phyloP scores from a whole-genome alignment of 2,329 filamentous ascomycete species.

The Apiospora malaysiana region DNA sequence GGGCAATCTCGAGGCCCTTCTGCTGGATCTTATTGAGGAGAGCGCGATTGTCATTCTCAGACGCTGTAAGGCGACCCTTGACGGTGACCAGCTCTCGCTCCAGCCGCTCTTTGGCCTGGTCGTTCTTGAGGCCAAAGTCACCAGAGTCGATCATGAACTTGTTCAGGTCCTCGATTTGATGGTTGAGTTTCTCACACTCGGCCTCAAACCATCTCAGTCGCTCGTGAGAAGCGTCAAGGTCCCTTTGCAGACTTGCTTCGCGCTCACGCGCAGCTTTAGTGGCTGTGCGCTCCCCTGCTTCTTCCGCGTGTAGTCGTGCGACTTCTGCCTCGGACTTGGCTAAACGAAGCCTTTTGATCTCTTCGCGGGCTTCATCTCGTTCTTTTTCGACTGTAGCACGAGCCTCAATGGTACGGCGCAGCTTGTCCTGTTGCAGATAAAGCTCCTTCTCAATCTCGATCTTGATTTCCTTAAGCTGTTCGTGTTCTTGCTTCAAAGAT shows the following conservation, averaged over 20 bases:
- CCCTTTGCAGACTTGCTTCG: conserved; percentile 76
- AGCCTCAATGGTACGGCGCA: conserved; percentile 84
- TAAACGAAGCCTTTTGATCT: conserved; percentile 81
- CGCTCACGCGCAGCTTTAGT: conserved; percentile 79
- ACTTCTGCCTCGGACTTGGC: conserved; percentile 87
- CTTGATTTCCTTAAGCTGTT: conserved; percentile 88
- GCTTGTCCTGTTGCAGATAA: conserved; percentile 91
- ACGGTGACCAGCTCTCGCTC: conserved; percentile 91
- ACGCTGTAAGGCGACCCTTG: conserved; percentile 86
- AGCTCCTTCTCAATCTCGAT: conserved; percentile 98
- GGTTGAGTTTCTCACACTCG: conserved; percentile 77
- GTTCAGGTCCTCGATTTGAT: conserved; percentile 84
- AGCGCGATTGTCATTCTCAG: conserved; percentile 93
- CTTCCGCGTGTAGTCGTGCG: conserved; percentile 81
- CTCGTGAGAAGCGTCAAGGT: conserved; percentile 79
- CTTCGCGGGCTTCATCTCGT: conserved; percentile 85
- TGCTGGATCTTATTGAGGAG: conserved; percentile 97
- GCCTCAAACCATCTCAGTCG: conserved; percentile 80
- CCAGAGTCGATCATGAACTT: conserved; percentile 88
- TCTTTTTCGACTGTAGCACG: conserved; percentile 81
- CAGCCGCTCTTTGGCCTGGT: conserved; percentile 91
- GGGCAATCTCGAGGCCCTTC: conserved; percentile 94
- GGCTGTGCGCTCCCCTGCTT: conserved; percentile 80
- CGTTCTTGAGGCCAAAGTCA: conserved; percentile 85
- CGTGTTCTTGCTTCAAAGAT: conserved; percentile 82